Percentiles rank a stretch among this genome's conserved stretches.
These are phyloP conservation scores for Paramyrothecium sp. DNA, from an alignment of 2,329 filamentous ascomycete genomes.

Conservation along the genomic window DNA sequence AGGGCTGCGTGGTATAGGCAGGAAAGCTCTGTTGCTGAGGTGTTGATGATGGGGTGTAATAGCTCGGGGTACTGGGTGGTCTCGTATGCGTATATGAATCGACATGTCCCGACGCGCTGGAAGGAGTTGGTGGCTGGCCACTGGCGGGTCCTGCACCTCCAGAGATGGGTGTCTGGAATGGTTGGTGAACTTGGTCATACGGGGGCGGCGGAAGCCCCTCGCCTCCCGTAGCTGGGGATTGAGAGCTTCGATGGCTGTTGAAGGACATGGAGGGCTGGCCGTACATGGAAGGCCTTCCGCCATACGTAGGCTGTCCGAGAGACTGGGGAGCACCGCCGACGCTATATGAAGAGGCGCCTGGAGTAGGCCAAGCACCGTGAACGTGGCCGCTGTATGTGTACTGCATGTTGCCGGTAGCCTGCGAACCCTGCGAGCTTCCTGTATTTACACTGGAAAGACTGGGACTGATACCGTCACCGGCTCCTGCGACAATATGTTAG, in stretches of 20 bases:
- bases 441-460: conserved; percentile 61
- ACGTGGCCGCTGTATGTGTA: conserved; percentile 52
- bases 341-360: conserved; percentile 47
- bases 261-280: conserved; percentile 44
- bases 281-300: conserved; percentile 38
- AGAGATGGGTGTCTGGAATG: conserved; percentile 61
- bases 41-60: conserved; percentile 55
- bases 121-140: conserved; percentile 43
- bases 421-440: conserved; percentile 57
- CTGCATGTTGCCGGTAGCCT: conserved; percentile 44
- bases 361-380: conserved; percentile 59
- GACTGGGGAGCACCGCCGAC: conserved; percentile 37
- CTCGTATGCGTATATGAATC: conserved; percentile 53
- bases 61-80: conserved; percentile 57
- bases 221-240: conserved; percentile 50
- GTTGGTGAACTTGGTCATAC: conserved; percentile 65
- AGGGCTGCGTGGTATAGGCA: conserved; percentile 36
- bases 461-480: conserved; percentile 61
- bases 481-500: conserved; percentile 39
- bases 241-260: conserved; percentile 30
- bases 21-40: conserved; percentile 45
- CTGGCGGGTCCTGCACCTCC: conserved; percentile 33
- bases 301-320: conserved; percentile 24
- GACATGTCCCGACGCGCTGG: conserved; percentile 52
- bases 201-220: conserved; percentile 66